phyloP scores from a whole-genome alignment of 2,329 filamentous ascomycete species.

The Orbilia oligospora region DNA sequence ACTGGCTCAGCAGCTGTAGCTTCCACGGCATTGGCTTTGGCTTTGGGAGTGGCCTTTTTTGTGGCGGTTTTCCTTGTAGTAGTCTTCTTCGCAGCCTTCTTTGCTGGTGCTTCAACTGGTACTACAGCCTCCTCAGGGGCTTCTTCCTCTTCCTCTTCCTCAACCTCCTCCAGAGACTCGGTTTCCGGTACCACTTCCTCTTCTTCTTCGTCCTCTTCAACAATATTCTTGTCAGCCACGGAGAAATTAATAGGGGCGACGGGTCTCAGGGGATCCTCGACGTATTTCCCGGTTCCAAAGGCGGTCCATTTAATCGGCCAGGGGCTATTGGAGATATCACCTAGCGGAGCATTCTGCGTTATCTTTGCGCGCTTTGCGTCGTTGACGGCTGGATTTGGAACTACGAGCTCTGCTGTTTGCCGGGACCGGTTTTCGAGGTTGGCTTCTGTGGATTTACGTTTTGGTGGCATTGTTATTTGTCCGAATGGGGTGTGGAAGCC shows the following conservation, averaged over 20 bases:
- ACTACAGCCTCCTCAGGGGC: not conserved
- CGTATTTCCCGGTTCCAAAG: slow-evolving; percentile 37
- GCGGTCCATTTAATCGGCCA: slow-evolving; percentile 48
- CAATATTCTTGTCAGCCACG: not conserved
- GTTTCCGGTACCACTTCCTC: not conserved
- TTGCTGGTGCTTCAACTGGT: not conserved
- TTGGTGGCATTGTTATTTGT: slow-evolving; percentile 23
- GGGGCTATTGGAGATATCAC: slow-evolving; percentile 53
- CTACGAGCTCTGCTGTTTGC: slow-evolving; percentile 2
- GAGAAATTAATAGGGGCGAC: slow-evolving; percentile 13
- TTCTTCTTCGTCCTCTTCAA: not conserved
- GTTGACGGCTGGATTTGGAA: not conserved
- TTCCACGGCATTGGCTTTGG: not conserved
- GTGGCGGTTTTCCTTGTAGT: not conserved
- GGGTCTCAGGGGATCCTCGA: slow-evolving; percentile 33
- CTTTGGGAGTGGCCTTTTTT: slow-evolving; percentile 19
- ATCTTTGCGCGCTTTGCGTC: slow-evolving; percentile 34
- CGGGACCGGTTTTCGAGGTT: slow-evolving; percentile 29
- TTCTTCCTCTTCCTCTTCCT: not conserved
- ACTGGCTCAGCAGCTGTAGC: not conserved
- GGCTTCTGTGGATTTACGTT: slow-evolving; percentile 34
- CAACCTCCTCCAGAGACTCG: too few relatives aligned
- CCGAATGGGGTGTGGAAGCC: not conserved
- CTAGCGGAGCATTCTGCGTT: slow-evolving; percentile 25
- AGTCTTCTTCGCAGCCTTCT: slow-evolving; percentile 7